These are phyloP conservation scores for Pythium utonaiense DNA, from an alignment of 352 stramenopile genomes.

Conservation along the genomic window DNA sequence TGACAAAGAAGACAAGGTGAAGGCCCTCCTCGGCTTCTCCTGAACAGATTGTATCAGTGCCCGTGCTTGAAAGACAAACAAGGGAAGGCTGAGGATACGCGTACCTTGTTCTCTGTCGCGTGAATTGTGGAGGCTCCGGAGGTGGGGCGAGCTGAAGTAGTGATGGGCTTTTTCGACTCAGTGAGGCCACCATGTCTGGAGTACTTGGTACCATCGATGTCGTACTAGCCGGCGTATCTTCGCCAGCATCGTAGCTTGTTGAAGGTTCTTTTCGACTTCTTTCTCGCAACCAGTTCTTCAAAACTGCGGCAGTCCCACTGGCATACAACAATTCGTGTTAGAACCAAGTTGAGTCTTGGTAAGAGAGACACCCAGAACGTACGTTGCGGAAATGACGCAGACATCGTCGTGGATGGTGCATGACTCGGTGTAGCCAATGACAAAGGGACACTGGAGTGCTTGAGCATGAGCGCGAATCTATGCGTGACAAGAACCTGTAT, in stretches of 20 bases:
- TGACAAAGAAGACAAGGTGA: conserved; percentile 94
- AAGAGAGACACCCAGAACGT: too few relatives aligned
- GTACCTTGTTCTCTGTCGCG: conserved; percentile 17
- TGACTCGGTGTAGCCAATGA: conserved; percentile 96
- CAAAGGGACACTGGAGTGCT: conserved; percentile 94
- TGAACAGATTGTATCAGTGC: conserved; percentile 19
- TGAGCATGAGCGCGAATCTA: conserved; percentile 94
- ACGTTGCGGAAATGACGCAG: conserved; percentile 96
- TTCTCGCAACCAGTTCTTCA: conserved; percentile 68
- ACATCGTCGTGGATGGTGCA: conserved; percentile 97
- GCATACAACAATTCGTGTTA: too few relatives aligned
- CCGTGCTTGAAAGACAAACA: too few relatives aligned
- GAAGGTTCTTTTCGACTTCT: conserved; percentile 29
- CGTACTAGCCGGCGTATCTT: conserved; percentile 28
- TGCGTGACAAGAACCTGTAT: too few relatives aligned
- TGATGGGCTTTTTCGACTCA: conserved; percentile 45
- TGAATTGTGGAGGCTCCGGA: conserved; percentile 13
- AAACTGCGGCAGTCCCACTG: conserved; percentile 74
- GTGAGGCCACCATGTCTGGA: conserved; percentile 32
- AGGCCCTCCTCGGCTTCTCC: conserved; percentile 39
- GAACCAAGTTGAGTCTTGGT: too few relatives aligned
- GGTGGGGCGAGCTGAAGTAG: conserved; percentile 30
- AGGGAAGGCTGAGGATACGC: too few relatives aligned
- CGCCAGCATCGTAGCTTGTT: conserved; percentile 34
- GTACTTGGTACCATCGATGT: conserved; percentile 36